Base-by-base conservation (phyloP, 129 eudicot genomes). In the Flaveria ramosissima region DNA sequence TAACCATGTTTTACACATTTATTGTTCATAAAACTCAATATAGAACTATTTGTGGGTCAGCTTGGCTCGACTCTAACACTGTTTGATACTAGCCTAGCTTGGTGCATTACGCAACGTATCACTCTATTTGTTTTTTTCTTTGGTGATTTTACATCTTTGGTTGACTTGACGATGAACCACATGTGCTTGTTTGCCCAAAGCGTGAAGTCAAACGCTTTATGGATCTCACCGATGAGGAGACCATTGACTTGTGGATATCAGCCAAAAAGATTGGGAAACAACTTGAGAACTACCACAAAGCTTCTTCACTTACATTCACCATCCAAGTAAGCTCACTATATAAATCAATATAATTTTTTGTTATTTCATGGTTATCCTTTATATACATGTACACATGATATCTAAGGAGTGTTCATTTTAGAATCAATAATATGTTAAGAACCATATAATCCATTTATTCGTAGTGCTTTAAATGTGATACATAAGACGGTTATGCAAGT, bases 121-220 rank as follows among this genome's bases (percentile, higher is more conserved):
- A 30, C 30, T 27, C 30, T 27, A 27, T 27, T 27, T 27, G 0
- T 5, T 30, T 30, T 30, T 30, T 30, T 30, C 36, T 30, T 47
- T 47, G 3, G 3, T 47, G 2, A 47, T 47, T 47, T 47, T n/a
- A 32, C 46, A 45, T 61, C 39, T 85, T 77, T 85, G 86, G 81
- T 83, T 79, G 61, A 82, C 97, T 92, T 92, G 82, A 92, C 97
- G 26, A 78, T 1, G 15, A 60, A 20, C 26, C 83, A 89, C 98
- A 93, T 77, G 98, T 93, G 70, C 98, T 93, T 81, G 92, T 90
- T 41, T 90, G 96, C 85, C 98, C 98, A 70, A 90, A 80, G 81
- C 98, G 97, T 77, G 98, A 88, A 74, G 97, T 93, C 66, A 90
- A 88, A 78, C 97, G 98, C 27, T 90, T 93, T 81, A 61, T 68